These are phyloP conservation scores for Penicillium simplicissimum DNA, from an alignment of 495 filamentous ascomycete species.

Conservation along the genomic window DNA sequence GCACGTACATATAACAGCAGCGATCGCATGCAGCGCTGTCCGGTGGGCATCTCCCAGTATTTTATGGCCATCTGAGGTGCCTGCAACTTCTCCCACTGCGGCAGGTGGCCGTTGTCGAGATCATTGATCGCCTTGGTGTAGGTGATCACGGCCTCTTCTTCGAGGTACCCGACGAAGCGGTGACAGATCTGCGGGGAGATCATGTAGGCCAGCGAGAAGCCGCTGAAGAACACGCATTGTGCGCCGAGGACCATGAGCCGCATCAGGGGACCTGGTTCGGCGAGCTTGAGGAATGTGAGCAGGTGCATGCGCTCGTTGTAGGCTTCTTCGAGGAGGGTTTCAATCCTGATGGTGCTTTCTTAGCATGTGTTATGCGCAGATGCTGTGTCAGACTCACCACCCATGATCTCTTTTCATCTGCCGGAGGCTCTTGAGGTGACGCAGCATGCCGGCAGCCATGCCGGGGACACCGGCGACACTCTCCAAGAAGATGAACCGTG, in stretches of 20 bases:
- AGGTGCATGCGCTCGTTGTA: conserved; percentile 98
- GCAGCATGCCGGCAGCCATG: conserved; percentile 93
- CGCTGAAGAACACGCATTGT: conserved; percentile 90
- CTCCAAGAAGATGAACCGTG: conserved; percentile 89
- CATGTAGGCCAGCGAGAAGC: conserved; percentile 86
- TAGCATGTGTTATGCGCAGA: too few species aligned
- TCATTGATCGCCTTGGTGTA: conserved; percentile 87
- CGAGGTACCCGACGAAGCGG: conserved; percentile 94
- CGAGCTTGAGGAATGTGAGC: conserved; percentile 90
- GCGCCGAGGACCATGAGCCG: conserved; percentile 80
- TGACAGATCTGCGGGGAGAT: conserved; percentile 87
- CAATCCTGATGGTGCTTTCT: conserved; percentile 58
- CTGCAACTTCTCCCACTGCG: conserved; percentile 74
- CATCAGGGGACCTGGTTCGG: conserved; percentile 88
- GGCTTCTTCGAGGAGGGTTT: conserved; percentile 88
- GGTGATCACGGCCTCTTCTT: conserved; percentile 95
- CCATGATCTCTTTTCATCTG: conserved; percentile 90
- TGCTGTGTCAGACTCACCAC: too few species aligned
- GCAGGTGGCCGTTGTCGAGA: conserved; percentile 78
- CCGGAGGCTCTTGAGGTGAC: conserved; percentile 81
- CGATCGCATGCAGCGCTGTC: conserved; percentile 77
- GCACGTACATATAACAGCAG: conserved; percentile 85
- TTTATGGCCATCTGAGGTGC: conserved; percentile 84
- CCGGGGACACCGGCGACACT: conserved; percentile 93
- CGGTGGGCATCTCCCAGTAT: conserved; percentile 94